Evolutionary conservation across 768 basidiomycete species (phyloP).

Genomic region (Kwoniella botswanensis): DNA sequence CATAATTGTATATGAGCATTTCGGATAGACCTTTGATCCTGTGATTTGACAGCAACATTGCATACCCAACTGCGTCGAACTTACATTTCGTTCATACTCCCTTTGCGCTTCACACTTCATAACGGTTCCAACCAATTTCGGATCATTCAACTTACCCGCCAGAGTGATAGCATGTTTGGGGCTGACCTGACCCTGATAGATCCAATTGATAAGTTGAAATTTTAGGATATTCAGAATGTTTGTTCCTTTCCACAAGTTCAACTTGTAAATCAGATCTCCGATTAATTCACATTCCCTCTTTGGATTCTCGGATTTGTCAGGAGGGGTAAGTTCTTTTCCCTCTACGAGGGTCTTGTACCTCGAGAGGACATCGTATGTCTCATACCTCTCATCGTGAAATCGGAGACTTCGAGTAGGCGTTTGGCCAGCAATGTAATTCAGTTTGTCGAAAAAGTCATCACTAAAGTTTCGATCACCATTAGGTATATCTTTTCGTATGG

Average conservation of each 20-base stretch:
- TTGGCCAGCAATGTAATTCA: neutral
- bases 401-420: neutral
- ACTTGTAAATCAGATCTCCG: neutral
- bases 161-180: neutral
- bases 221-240: neutral
- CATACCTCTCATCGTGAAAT: neutral
- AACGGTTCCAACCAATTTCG: neutral
- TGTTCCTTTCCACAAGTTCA: neutral
- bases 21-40: too few species aligned
- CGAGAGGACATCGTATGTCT: neutral
- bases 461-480: neutral
- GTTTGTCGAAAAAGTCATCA: neutral
- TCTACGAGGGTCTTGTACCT: neutral
- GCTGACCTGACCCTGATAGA: neutral
- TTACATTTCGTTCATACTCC: constrained; percentile 1
- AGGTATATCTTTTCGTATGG: too few species aligned
- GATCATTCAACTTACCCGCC: neutral
- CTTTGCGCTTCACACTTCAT: neutral
- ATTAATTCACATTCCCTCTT: neutral
- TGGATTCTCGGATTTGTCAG: neutral
- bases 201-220: neutral
- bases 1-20: too few species aligned
- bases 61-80: neutral
- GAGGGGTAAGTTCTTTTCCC: neutral
- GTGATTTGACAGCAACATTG: too few species aligned